phyloP scores from a whole-genome alignment of 768 basidiomycete genomes.

The Phaeolepiota aurea region DNA sequence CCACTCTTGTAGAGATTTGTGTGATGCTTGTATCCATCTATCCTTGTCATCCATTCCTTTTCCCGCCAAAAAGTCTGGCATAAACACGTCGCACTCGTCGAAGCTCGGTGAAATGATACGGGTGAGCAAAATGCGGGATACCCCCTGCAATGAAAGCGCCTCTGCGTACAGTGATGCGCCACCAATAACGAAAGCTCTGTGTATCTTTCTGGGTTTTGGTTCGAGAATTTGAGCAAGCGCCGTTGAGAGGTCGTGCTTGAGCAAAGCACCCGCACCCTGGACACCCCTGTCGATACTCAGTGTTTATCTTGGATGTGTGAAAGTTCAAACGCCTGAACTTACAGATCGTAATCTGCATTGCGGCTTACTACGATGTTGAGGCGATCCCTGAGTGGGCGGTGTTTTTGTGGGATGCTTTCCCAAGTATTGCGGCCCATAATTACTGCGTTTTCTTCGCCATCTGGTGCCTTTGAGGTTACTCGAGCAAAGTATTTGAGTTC shows the following conservation, averaged over 20 bases:
- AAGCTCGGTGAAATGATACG: conserved; percentile 70
- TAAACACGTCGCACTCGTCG: conserved; percentile 83
- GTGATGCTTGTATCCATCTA: conserved; percentile 50
- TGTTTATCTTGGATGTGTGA: too few species aligned
- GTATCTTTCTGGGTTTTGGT: conserved; percentile 23
- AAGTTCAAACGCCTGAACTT: conserved; percentile 16
- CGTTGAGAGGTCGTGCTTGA: conserved; percentile 31
- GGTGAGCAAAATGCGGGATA: conserved; percentile 84
- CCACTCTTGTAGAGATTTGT: conserved; percentile 67
- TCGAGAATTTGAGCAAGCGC: conserved; percentile 30
- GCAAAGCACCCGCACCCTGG: conserved; percentile 17
- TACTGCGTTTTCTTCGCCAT: conserved; percentile 58
- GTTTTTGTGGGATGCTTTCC: conserved; percentile 89
- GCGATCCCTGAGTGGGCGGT: conserved; percentile 71
- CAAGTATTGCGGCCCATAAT: conserved; percentile 97
- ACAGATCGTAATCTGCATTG: conserved; percentile 55
- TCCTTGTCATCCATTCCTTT: conserved; percentile 14
- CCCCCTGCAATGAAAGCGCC: conserved; percentile 42
- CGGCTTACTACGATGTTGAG: conserved; percentile 73
- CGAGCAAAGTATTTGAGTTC: conserved; percentile 93
- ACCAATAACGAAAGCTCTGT: conserved; percentile 81
- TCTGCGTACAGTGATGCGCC: conserved; percentile 82
- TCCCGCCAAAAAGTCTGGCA: conserved; percentile 59
- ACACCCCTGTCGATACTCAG: neutral
- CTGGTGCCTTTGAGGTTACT: conserved; percentile 56